Conservation (phyloP, 202 grass and related monocot species). For the Hordeum pubiflorum region DNA sequence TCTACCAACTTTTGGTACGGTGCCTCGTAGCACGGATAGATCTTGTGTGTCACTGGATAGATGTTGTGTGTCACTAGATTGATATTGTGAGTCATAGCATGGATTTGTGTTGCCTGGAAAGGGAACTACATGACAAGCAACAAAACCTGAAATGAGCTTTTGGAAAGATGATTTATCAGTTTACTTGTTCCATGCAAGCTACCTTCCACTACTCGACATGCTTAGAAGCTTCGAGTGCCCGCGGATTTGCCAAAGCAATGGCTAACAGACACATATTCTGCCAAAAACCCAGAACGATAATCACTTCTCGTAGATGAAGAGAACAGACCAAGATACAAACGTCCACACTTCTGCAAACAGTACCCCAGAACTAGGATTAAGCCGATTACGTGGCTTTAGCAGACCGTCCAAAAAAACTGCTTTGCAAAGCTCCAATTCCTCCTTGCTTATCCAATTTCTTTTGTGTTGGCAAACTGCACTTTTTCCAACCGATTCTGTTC, state of each 20-base stretch:
- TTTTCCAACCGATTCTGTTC: neutral
- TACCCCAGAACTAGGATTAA: neutral
- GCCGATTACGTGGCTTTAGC: neutral
- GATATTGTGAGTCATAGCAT: neutral
- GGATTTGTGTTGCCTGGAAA: neutral
- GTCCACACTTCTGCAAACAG: neutral
- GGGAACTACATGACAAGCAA: neutral
- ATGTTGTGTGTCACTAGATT: neutral
- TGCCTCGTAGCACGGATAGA: neutral
- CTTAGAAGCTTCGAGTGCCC: neutral
- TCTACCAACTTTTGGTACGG: neutral
- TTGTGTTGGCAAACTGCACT: neutral
- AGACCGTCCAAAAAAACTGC: neutral
- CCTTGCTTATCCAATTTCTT: neutral
- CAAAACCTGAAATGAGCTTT: neutral
- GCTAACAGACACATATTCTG: neutral
- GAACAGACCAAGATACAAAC: neutral
- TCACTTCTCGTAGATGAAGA: neutral
- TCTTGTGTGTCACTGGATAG: neutral
- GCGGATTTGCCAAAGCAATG: neutral
- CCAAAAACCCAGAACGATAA: neutral
- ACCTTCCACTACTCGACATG: neutral
- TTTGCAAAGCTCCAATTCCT: slow-evolving; percentile 21
- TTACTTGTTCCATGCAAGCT: neutral
- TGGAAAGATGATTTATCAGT: neutral